These are phyloP conservation scores for Verbena officinalis DNA, from an alignment of 257 asterid genomes.

Conservation along the genomic window DNA sequence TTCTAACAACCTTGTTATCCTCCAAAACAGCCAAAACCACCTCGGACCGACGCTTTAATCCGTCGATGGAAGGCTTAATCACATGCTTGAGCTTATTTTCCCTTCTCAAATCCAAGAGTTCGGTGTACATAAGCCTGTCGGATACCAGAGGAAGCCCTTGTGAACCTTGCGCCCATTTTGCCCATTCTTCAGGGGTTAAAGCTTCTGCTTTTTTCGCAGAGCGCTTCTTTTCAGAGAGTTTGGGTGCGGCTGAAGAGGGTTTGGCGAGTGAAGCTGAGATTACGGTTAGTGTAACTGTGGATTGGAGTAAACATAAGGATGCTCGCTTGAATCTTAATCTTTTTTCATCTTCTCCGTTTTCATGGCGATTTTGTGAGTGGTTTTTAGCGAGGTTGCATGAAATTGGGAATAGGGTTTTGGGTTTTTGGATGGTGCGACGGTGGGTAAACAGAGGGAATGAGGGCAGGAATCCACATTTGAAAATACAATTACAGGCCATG, in stretches of 20 bases:
- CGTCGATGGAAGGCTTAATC: conserved; percentile 59
- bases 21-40: conserved; percentile 90
- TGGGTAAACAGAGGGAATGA: conserved; percentile 28
- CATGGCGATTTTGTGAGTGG: not conserved
- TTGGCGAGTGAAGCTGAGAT: conserved; percentile 70
- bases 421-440: conserved; percentile 34
- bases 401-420: conserved; percentile 39
- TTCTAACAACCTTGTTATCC: conserved; percentile 75
- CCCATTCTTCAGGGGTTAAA: conserved; percentile 63
- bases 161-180: conserved; percentile 80
- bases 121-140: conserved; percentile 70
- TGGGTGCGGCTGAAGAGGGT: conserved; percentile 63
- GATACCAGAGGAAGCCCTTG: conserved; percentile 85
- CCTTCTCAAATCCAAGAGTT: conserved; percentile 65
- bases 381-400: conserved; percentile 35
- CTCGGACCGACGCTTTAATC: conserved; percentile 63
- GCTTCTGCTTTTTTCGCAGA: conserved; percentile 46
- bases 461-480: conserved; percentile 50
- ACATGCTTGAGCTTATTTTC: conserved; percentile 77
- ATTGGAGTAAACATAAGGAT: conserved; percentile 49
- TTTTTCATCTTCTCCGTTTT: conserved; percentile 35
- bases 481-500: conserved; percentile 54
- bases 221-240: conserved; percentile 61
- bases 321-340: conserved; percentile 37
- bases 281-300: conserved; percentile 70